phyloP scores from a whole-genome alignment of 75 land plant genomes.

The Isoetes taiwanensis region DNA sequence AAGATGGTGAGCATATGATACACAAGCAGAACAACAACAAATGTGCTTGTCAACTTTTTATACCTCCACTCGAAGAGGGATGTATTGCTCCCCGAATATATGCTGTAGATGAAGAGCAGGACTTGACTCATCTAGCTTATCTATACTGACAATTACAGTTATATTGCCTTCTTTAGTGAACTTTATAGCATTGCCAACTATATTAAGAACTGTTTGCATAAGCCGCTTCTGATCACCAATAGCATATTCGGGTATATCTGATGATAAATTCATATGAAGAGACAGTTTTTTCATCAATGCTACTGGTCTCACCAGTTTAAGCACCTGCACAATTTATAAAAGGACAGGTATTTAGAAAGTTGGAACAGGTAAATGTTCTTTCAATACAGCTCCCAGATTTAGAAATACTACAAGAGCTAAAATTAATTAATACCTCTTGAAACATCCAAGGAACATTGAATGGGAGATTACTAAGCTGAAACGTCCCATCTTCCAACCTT shows the following conservation, averaged over 20 bases:
- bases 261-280: conserved; percentile 29
- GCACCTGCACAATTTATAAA: conserved; percentile 51
- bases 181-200: conserved; percentile 89
- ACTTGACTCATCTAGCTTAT: conserved; percentile 43
- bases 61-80: conserved; percentile 76
- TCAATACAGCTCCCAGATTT: too few species aligned
- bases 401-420: neutral
- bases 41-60: too few species aligned
- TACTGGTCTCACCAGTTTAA: conserved; percentile 67
- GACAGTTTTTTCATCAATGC: conserved; percentile 61
- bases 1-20: too few species aligned
- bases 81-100: conserved; percentile 31
- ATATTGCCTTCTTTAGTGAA: conserved; percentile 69
- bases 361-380: too few species aligned
- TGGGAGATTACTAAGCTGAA: conserved; percentile 39
- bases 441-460: conserved; percentile 59
- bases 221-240: conserved; percentile 89
- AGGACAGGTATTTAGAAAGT: too few species aligned
- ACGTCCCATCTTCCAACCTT: conserved; percentile 80
- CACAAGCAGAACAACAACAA: too few species aligned
- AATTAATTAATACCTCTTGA: conserved; percentile 39
- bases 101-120: conserved; percentile 40
- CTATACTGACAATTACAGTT: conserved; percentile 38
- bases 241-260: conserved; percentile 59
- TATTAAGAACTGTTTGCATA: conserved; percentile 66